These are phyloP conservation scores for Monosporascus sp. DNA, from an alignment of 2,329 filamentous ascomycete genomes.

Conservation along the genomic window DNA sequence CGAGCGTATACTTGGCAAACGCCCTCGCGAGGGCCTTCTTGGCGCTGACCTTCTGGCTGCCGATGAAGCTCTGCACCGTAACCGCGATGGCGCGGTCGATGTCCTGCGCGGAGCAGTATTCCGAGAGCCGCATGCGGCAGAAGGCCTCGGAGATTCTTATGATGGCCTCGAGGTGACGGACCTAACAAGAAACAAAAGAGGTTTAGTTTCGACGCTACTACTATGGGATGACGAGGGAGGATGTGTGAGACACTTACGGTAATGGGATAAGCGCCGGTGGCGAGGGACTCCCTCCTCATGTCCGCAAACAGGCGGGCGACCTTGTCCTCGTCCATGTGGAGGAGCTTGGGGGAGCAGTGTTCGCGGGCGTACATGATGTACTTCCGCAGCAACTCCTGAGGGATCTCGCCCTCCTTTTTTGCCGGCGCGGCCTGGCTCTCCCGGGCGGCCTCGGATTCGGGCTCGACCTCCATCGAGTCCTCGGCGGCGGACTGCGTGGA, in stretches of 20 bases:
- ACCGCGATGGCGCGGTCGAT: constrained; percentile 97
- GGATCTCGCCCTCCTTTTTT: constrained; percentile 63
- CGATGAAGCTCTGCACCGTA: constrained; percentile 92
- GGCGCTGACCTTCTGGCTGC: constrained; percentile 92
- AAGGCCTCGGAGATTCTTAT: constrained; percentile 93
- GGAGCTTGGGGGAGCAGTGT: constrained; percentile 83
- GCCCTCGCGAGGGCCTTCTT: constrained; percentile 93
- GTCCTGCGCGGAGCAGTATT: constrained; percentile 84
- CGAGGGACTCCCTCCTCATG: constrained; percentile 88
- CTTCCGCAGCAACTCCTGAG: constrained; percentile 86
- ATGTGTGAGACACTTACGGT: constrained; percentile 62
- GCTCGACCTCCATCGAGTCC: constrained; percentile 59
- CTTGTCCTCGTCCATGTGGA: constrained; percentile 98
- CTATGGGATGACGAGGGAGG: not conserved
- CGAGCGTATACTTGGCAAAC: constrained; percentile 87
- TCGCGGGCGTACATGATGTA: constrained; percentile 95
- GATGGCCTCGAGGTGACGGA: constrained; percentile 95
- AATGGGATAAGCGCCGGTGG: constrained; percentile 94
- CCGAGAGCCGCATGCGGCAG: constrained; percentile 95
- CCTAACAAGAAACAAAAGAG: constrained; percentile 44
- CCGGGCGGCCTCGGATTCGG: constrained; percentile 38
- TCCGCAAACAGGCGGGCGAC: constrained; percentile 90
- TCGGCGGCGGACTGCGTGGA: constrained; percentile 43
- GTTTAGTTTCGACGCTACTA: not conserved
- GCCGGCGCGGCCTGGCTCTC: constrained; percentile 23